A percentile compares a stretch with the other conserved stretches of the same genome.
Evolutionary conservation across 345 rosid genomes (phyloP).

Genomic region (Psidium guajava): DNA sequence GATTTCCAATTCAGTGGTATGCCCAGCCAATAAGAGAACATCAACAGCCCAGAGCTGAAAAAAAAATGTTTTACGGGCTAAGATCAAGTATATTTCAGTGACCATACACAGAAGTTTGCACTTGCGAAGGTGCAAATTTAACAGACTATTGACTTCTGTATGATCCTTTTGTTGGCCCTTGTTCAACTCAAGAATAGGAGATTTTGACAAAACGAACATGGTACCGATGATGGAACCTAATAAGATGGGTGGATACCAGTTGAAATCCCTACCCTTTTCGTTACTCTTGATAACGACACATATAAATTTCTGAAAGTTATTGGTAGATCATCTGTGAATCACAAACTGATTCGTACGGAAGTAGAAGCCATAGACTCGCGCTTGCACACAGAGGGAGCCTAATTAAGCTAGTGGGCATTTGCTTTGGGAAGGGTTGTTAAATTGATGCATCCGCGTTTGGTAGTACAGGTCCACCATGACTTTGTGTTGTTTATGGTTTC

Average conservation of each 20-base stretch:
- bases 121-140: not conserved
- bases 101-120: not conserved
- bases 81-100: not conserved
- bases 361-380: not conserved
- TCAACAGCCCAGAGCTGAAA: not conserved
- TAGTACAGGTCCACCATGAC: not conserved
- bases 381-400: not conserved
- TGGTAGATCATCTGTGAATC: not conserved
- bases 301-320: not conserved
- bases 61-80: not conserved
- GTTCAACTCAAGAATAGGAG: not conserved
- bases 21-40: not conserved
- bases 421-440: not conserved
- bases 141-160: not conserved
- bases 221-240: not conserved
- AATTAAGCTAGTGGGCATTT: not conserved
- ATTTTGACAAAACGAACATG: not conserved
- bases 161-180: not conserved
- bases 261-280: not conserved
- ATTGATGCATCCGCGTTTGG: not conserved
- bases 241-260: not conserved
- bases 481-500: not conserved
- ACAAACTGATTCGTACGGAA: not conserved
- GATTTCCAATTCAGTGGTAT: not conserved
- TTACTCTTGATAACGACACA: not conserved